Conservation (phyloP, 1,284 basidiomycete species). For the Rhodotorula sp. region DNA sequence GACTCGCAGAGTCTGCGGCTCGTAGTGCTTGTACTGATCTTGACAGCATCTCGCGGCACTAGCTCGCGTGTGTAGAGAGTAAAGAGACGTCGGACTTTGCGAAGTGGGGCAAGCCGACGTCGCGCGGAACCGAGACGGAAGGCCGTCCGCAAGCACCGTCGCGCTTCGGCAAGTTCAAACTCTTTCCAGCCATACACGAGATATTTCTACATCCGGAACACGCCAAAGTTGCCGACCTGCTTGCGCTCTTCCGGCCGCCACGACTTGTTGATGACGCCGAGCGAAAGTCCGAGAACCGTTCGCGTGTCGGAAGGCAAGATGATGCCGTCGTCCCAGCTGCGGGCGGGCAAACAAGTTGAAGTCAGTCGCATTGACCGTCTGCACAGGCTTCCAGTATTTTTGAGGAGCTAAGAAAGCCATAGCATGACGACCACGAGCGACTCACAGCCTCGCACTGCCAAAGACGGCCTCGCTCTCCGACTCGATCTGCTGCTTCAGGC, state of each 20-base stretch:
- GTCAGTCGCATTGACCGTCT: too few relatives aligned
- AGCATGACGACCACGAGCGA: too few relatives aligned
- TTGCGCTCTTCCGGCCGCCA: slow-evolving; percentile 49
- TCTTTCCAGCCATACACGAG: neutral
- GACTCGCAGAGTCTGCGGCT: neutral
- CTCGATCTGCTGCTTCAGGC: slow-evolving; percentile 77
- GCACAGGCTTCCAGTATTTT: too few relatives aligned
- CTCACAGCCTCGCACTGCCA: slow-evolving; percentile 82
- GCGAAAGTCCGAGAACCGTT: slow-evolving; percentile 76
- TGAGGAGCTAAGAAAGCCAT: too few relatives aligned
- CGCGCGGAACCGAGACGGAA: neutral
- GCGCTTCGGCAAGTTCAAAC: neutral
- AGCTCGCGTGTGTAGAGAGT: neutral
- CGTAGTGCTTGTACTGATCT: neutral
- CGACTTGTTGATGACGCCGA: slow-evolving; percentile 62
- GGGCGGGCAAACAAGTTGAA: slow-evolving; percentile 2
- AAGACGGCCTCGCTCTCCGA: slow-evolving; percentile 79
- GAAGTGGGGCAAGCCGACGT: neutral
- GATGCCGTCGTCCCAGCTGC: slow-evolving; percentile 75
- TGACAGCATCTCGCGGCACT: neutral
- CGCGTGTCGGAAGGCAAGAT: slow-evolving; percentile 88
- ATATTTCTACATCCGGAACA: slow-evolving; percentile 74
- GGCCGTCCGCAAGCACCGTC: neutral
- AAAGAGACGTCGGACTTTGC: neutral
- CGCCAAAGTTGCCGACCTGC: slow-evolving; percentile 77